These are phyloP conservation scores for Bruguiera gymnorhiza DNA, from an alignment of 345 rosid species.

Conservation along the genomic window DNA sequence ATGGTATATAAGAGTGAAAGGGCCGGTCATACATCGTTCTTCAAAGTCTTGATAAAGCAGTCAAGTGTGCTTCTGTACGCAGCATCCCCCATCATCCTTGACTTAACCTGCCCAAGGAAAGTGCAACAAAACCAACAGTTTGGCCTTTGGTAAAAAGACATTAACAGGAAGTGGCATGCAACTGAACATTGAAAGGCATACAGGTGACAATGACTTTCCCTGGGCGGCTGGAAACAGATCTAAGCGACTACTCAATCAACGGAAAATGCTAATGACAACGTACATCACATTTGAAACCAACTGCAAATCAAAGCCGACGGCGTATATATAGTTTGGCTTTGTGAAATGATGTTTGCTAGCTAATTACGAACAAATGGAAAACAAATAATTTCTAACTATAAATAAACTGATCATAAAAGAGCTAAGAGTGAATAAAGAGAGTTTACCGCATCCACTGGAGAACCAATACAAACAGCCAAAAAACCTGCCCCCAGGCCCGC, in stretches of 20 bases:
- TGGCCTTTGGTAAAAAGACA: slow-evolving; percentile 1
- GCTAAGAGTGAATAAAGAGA: slow-evolving; percentile 22
- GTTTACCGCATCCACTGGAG: slow-evolving; percentile 97
- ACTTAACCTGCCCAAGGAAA: slow-evolving; percentile 65
- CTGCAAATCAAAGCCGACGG: background rate
- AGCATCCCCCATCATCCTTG: slow-evolving; percentile 99
- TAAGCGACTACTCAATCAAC: background rate
- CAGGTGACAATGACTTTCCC: background rate
- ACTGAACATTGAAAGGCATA: background rate
- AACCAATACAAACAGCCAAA: slow-evolving; percentile 94
- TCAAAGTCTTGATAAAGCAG: slow-evolving; percentile 85
- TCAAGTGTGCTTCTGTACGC: slow-evolving; percentile 87
- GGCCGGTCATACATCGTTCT: slow-evolving; percentile 60
- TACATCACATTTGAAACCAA: no score
- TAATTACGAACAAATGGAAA: background rate
- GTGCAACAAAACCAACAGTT: slow-evolving; percentile 4
- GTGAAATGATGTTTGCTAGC: slow-evolving; percentile 4
- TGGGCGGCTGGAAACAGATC: background rate
- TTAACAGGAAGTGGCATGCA: background rate
- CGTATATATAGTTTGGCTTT: background rate
- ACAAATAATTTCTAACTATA: background rate
- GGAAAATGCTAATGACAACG: background rate
- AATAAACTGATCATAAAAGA: background rate
- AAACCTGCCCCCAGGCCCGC: slow-evolving; percentile 98
- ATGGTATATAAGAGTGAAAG: background rate